Conservation (phyloP, 495 filamentous ascomycete genomes). For the Mytilinidion resinicola region DNA sequence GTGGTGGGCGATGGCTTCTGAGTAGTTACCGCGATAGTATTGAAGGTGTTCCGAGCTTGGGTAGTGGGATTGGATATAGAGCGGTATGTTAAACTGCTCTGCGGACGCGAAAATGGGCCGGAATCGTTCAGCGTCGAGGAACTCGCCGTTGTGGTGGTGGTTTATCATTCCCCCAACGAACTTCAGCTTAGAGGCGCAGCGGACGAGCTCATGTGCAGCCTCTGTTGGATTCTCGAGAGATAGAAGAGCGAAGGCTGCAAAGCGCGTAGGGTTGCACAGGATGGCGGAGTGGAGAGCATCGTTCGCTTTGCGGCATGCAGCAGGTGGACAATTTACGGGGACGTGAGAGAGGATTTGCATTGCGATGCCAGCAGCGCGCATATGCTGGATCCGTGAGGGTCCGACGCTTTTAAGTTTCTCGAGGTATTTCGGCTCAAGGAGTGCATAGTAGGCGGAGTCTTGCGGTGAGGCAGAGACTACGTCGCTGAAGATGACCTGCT, state of each 20-base stretch:
- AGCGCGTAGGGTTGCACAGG: constrained; percentile 39
- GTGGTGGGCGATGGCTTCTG: constrained; percentile 33
- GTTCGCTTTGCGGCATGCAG: constrained; percentile 43
- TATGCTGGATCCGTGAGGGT: constrained; percentile 43
- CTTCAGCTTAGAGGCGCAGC: constrained; percentile 40
- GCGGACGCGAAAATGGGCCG: constrained; percentile 32
- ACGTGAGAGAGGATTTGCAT: constrained; percentile 54
- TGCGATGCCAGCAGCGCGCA: constrained; percentile 46
- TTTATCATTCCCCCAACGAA: constrained; percentile 56
- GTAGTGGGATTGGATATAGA: constrained; percentile 53
- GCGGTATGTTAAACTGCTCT: constrained; percentile 48
- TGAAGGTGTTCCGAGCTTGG: constrained; percentile 22
- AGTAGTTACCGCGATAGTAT: neutral
- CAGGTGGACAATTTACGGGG: constrained; percentile 28
- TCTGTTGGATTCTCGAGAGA: constrained; percentile 44
- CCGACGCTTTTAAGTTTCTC: constrained; percentile 39
- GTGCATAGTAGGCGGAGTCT: constrained; percentile 32
- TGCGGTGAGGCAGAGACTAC: constrained; percentile 21
- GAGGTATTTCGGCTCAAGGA: constrained; percentile 26
- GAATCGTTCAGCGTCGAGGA: constrained; percentile 44
- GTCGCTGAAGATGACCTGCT: constrained; percentile 49
- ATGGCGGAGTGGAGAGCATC: constrained; percentile 48
- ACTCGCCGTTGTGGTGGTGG: constrained; percentile 45
- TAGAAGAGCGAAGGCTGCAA: constrained; percentile 51
- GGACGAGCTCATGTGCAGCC: constrained; percentile 45